phyloP scores from a whole-genome alignment of 2,329 filamentous ascomycete species.

The Decorospora gaudefroyi region DNA sequence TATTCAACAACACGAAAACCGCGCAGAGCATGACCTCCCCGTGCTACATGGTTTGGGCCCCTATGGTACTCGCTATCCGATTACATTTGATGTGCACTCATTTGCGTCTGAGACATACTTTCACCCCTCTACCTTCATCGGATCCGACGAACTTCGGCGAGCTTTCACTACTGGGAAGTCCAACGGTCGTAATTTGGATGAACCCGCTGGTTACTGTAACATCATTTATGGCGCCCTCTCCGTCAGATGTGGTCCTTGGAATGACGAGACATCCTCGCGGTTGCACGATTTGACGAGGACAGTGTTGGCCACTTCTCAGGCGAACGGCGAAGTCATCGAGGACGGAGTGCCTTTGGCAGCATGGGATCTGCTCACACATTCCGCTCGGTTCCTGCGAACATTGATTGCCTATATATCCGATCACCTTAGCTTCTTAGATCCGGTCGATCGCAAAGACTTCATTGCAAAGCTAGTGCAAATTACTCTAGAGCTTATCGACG shows the following conservation, averaged over 20 bases:
- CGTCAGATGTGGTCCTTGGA: constrained; percentile 60
- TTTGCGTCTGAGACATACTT: constrained; percentile 60
- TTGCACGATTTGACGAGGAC: constrained; percentile 19
- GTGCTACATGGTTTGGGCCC: constrained; percentile 52
- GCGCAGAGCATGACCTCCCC: constrained; percentile 7
- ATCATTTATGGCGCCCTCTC: constrained; percentile 45
- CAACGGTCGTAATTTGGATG: constrained; percentile 50
- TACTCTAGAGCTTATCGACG: constrained; percentile 43
- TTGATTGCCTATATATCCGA: constrained; percentile 57
- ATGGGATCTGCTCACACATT: constrained; percentile 9
- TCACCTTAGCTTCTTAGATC: constrained; percentile 58
- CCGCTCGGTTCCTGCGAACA: constrained; percentile 48
- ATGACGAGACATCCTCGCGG: constrained; percentile 57
- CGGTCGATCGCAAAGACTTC: constrained; percentile 58
- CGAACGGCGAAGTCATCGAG: constrained; percentile 1
- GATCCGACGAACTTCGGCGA: constrained; percentile 58
- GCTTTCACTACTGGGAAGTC: constrained; percentile 42
- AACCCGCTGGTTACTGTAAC: constrained; percentile 44
- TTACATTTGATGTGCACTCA: constrained; percentile 58
- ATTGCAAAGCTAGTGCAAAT: constrained; percentile 51
- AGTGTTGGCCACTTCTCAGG: constrained; percentile 14
- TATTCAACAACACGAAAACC: constrained; percentile 6
- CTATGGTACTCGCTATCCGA: constrained; percentile 57
- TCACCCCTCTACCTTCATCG: constrained; percentile 61
- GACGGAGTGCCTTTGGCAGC: not conserved